A percentile compares a stretch with the other conserved stretches of the same genome.
phyloP scores from a whole-genome alignment of 495 filamentous ascomycete species.

The Annulohypoxylon nitens region DNA sequence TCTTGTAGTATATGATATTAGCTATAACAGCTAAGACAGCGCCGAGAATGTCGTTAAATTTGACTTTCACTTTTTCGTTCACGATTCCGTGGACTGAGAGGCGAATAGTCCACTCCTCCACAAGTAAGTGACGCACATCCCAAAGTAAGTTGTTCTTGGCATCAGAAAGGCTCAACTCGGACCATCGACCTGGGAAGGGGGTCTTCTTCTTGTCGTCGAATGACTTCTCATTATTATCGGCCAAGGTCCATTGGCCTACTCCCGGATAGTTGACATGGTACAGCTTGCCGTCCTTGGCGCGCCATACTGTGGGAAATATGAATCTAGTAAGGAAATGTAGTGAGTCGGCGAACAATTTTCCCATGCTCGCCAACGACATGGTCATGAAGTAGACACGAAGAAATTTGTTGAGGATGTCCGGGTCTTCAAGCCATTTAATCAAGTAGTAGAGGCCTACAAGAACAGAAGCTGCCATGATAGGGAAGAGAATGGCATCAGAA shows the following conservation, averaged over 20 bases:
- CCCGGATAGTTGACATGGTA: constrained; percentile 59
- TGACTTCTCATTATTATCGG: constrained; percentile 32
- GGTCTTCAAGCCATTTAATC: constrained; percentile 89
- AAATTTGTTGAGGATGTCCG: constrained; percentile 83
- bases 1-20: constrained; percentile 76
- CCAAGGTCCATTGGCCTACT: constrained; percentile 41
- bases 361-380: constrained; percentile 80
- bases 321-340: constrained; percentile 74
- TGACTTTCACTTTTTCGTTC: constrained; percentile 54
- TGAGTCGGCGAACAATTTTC: constrained; percentile 75
- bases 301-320: constrained; percentile 77
- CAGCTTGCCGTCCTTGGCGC: constrained; percentile 55
- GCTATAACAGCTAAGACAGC: constrained; percentile 68
- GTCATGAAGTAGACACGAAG: constrained; percentile 86
- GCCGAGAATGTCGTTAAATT: constrained; percentile 65
- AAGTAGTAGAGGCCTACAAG: constrained; percentile 86
- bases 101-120: constrained; percentile 63
- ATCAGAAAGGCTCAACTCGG: constrained; percentile 47
- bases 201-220: constrained; percentile 54
- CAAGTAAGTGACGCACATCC: constrained; percentile 60
- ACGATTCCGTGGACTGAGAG: constrained; percentile 56
- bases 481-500: constrained; percentile 88
- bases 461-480: constrained; percentile 79
- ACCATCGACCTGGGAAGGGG: constrained; percentile 61
- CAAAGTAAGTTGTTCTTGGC: constrained; percentile 51